A percentile compares a stretch with the other conserved stretches of the same genome.
These are phyloP conservation scores for Naegleria lovaniensis DNA, from an alignment of 208 protist species.

Conservation along the genomic window DNA sequence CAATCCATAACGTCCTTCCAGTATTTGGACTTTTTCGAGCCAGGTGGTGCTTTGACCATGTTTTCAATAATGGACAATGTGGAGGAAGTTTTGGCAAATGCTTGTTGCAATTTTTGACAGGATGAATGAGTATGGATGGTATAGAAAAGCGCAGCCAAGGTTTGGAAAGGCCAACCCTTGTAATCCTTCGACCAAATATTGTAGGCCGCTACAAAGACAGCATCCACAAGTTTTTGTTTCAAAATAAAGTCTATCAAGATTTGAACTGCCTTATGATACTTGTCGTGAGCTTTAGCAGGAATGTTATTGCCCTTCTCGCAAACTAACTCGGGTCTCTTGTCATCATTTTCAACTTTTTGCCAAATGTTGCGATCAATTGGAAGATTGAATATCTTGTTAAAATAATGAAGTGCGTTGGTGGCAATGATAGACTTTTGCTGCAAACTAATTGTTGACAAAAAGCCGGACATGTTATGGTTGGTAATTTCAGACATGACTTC, in stretches of 20 bases:
- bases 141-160: neutral
- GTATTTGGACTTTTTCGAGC: neutral
- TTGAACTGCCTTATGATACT: neutral
- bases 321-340: neutral
- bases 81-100: neutral
- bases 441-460: neutral
- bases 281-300: neutral
- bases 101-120: neutral
- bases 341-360: neutral
- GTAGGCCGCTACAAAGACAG: neutral
- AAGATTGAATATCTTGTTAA: conserved; percentile 17
- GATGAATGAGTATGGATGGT: neutral
- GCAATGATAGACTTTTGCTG: neutral
- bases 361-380: neutral
- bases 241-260: neutral
- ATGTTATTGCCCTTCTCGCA: neutral
- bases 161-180: conserved; percentile 10
- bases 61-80: neutral
- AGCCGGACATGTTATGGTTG: neutral
- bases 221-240: neutral
- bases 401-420: conserved; percentile 6
- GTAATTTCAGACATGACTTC: neutral
- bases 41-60: neutral
- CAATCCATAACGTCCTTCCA: neutral
- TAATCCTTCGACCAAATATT: neutral